phyloP scores from a whole-genome alignment of 2,329 filamentous ascomycete genomes.

The Trichophyton mentagrophytes region DNA sequence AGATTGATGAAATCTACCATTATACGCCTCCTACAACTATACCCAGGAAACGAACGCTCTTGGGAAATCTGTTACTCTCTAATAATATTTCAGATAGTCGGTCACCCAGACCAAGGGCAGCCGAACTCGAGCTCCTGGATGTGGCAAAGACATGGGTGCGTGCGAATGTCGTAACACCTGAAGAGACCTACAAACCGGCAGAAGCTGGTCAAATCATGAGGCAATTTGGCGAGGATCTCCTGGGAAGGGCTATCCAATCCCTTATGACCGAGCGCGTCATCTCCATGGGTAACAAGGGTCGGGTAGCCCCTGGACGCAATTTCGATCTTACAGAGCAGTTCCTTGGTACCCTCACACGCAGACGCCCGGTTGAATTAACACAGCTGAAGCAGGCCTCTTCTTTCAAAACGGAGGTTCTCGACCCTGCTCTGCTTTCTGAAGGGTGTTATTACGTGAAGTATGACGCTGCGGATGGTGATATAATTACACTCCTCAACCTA shows the following conservation, averaged over 20 bases:
- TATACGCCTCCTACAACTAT: conserved; percentile 22
- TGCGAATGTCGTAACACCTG: conserved; percentile 34
- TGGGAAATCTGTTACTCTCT: conserved; percentile 27
- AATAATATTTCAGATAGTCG: conserved; percentile 14
- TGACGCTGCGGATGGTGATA: conserved; percentile 32
- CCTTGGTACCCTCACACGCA: conserved; percentile 27
- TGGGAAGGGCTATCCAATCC: conserved; percentile 30
- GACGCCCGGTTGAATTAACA: conserved; percentile 27
- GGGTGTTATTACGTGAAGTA: conserved; percentile 25
- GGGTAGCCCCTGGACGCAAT: conserved; percentile 31
- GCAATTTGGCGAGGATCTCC: conserved; percentile 22
- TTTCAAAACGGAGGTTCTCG: conserved; percentile 34
- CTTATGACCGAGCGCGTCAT: conserved; percentile 32
- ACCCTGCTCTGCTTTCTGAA: conserved; percentile 24
- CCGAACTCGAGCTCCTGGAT: conserved; percentile 20
- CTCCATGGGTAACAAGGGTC: conserved; percentile 27
- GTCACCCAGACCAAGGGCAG: neutral
- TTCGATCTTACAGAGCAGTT: conserved; percentile 34
- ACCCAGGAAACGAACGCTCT: conserved; percentile 23
- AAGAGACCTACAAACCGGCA: conserved; percentile 28
- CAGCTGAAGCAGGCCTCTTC: conserved; percentile 30
- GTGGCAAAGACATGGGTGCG: conserved; percentile 37
- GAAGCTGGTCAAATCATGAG: conserved; percentile 26
- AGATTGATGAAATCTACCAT: conserved; percentile 27
- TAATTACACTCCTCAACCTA: conserved; percentile 34